These are phyloP conservation scores for Musa schizocarpa DNA, from an alignment of 176 grass and related monocot genomes.

Conservation along the genomic window DNA sequence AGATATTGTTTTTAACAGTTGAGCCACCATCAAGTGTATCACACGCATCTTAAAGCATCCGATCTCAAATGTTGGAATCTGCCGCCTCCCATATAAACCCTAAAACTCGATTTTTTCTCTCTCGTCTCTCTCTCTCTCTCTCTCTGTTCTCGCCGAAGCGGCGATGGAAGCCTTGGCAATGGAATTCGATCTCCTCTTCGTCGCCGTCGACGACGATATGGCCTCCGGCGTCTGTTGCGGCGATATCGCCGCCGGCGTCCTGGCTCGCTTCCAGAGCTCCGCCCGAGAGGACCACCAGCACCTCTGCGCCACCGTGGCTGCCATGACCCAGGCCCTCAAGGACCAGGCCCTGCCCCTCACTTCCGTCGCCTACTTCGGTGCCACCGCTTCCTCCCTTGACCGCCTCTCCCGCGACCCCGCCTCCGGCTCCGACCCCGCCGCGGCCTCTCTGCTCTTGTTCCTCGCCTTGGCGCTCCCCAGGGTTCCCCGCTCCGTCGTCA, in stretches of 20 bases:
- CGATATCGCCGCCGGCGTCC: conserved; percentile 33
- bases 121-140: no score
- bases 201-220: conserved; percentile 15
- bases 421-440: conserved; percentile 36
- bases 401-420: conserved; percentile 40
- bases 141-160: not conserved
- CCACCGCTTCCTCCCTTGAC: conserved; percentile 35
- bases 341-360: conserved; percentile 39
- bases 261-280: conserved; percentile 46
- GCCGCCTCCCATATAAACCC: no score
- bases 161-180: conserved; percentile 6
- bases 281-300: conserved; percentile 53
- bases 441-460: conserved; percentile 55
- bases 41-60: no score
- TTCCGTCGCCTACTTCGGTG: conserved; percentile 64
- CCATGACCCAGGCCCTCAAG: conserved; percentile 63
- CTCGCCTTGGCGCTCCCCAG: conserved; percentile 42
- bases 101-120: not conserved
- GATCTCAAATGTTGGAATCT: no score
- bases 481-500: conserved; percentile 36
- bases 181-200: not conserved
- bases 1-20: no score
- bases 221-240: conserved; percentile 26
- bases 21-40: no score
- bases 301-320: conserved; percentile 64